Evolutionary conservation across 106 monocot species (phyloP), one percentile per base, ranked within the genome.

Genomic region (Dioscorea zingiberensis): DNA sequence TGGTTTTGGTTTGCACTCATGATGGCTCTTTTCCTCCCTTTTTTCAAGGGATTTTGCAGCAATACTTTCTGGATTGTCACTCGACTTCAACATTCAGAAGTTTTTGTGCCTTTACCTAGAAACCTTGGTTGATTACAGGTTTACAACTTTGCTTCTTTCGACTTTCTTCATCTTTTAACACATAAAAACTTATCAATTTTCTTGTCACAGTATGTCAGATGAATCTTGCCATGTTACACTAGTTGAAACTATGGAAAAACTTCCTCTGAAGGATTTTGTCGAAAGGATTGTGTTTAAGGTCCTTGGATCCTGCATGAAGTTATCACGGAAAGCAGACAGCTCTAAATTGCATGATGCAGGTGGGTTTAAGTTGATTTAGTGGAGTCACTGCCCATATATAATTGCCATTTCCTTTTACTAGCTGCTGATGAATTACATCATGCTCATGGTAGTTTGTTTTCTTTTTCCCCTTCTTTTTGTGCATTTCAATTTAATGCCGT

Each of bases 21-120:
- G 25, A 30, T 71, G 59, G 38, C 15, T 3, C 21, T 53, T 76
- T 22, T 25, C 58, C 19, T 25, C 47, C 58, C 19, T 25, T 47
- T 70, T 47, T 46, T 65, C 7, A 70, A 95, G 95, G 83, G 91
- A 97, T 66, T 73, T 97, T 74, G 17, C 80, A 72, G 88, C 68
- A 29, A 51, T 97, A 53, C 83, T 97, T 65, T 71, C 70, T 64
- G 81, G 78, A 59, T 73, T 97, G 59, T 88, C 79, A 4, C 59
- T 69, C 47, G 88, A 88, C 54, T 91, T 85, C 68, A 85, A 92
- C 63, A 84, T 88, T 48, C 74, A 81, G 56, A 86, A 76, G 32
- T 97, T 97, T 63, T 59, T 86, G 10, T 47, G 59, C 38, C 63
- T 82, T 74, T 91, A 81, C 63, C 8, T 91, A 22, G 85, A 88